Base-by-base conservation (phyloP, 257 asterid genomes). In the Gardenia jasminoides region DNA sequence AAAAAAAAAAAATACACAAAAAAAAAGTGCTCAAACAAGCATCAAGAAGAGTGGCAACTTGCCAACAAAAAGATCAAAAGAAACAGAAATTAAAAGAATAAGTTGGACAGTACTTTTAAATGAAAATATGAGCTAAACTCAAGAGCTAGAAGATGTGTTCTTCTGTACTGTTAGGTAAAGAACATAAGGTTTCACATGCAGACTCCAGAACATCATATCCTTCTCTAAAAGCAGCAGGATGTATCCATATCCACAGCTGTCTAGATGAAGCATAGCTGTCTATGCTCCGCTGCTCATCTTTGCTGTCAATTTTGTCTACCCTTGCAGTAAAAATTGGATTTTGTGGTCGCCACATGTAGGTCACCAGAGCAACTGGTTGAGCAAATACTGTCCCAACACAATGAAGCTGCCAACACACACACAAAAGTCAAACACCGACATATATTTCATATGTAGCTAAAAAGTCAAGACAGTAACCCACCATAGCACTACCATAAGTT, bases 141-240 rank as follows among this genome's bases (percentile, higher is more conserved):
- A 66, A 72, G 65, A 47, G 22, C 19, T 30, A 30, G 46, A 72
- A 59, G 67, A 74, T 46, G 0, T 56, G 39, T 36, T 56, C 16
- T 33, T 0, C 30, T 4, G 33, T 41, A 31, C 13, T 56, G 16
- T 74, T 36, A 61, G 59, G 36, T 2, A 75, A 16, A 26, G 72
- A 50, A 79, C 43, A 70, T 83, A 92, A 97, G 87, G 78, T 82
- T 82, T 82, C 88, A 83, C 97, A 89, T 70, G 92, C 89, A 61
- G 83, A 82, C 70, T 80, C 79, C 85, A 95, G 75, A 76, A 90
- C 88, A 76, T 87, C 89, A 84, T 81, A 89, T 54, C 96, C 98
- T 84, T 95, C 99, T 79, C 61, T 68, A 80, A 89, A 88, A 78
- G 94, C 96, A 78, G 98, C 90, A 86, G 97, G 91, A 86, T 95